Conservation (phyloP, 148 eudicot species). For the Camellia japonica region DNA sequence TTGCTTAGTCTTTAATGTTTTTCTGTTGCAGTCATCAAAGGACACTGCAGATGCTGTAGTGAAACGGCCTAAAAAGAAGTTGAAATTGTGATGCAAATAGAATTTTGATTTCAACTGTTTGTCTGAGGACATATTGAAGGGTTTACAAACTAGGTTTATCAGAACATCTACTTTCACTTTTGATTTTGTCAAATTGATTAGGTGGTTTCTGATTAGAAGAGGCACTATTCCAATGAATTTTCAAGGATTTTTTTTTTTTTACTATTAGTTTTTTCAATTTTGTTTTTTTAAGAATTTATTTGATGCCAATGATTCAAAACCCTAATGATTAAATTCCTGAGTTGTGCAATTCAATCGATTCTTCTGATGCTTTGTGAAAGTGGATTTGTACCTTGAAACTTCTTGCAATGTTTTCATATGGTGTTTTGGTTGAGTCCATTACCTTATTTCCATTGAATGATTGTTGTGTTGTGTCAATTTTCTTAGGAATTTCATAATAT, state of each 20-base stretch:
- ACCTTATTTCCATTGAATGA: neutral
- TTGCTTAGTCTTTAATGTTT: neutral
- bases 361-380: neutral
- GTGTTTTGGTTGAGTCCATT: too few relatives aligned
- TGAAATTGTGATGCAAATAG: slow-evolving; percentile 22
- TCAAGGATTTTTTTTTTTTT: neutral
- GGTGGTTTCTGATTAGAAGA: neutral
- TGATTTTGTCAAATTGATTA: neutral
- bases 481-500: neutral
- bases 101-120: neutral
- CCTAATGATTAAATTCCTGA: neutral
- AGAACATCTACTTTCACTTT: neutral
- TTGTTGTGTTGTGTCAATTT: neutral
- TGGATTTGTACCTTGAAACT: neutral
- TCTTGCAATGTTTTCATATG: neutral
- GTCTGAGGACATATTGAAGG: neutral
- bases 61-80: slow-evolving; percentile 28
- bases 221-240: neutral
- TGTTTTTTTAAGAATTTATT: neutral
- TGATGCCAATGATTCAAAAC: neutral
- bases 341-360: neutral
- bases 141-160: slow-evolving; percentile 4
- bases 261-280: neutral
- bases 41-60: slow-evolving; percentile 14
- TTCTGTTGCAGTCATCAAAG: slow-evolving; percentile 16